These are phyloP conservation scores for Lumnitzera racemosa DNA, from an alignment of 345 rosid species.

Conservation along the genomic window DNA sequence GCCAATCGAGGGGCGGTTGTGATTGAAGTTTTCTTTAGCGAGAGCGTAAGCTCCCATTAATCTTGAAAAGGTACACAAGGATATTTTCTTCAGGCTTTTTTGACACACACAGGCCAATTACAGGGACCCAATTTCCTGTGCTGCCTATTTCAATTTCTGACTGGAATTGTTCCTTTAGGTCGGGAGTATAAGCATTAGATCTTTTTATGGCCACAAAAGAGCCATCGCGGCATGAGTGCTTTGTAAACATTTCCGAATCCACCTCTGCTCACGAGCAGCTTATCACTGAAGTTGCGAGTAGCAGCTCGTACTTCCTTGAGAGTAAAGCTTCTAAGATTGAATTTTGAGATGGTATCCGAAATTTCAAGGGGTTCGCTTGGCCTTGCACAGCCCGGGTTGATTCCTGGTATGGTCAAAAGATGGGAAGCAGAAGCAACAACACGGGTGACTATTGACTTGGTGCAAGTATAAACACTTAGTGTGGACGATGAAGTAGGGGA, in stretches of 20 bases:
- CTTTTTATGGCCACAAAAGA: constrained; percentile 6
- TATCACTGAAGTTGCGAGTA: background rate
- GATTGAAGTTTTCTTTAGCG: background rate
- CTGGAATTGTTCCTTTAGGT: background rate
- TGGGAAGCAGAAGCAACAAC: too few relatives aligned
- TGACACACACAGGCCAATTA: background rate
- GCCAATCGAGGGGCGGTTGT: too few relatives aligned
- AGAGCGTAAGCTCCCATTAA: background rate
- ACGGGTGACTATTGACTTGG: too few relatives aligned
- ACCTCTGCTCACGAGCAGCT: background rate
- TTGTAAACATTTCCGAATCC: constrained; percentile 7
- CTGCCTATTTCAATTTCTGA: background rate
- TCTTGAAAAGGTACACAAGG: constrained; percentile 5
- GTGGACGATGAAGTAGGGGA: too few relatives aligned
- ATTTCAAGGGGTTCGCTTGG: background rate
- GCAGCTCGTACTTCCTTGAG: constrained; percentile 6
- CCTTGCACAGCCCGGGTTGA: background rate
- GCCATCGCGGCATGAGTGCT: constrained; percentile 3
- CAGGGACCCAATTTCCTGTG: constrained; percentile 1
- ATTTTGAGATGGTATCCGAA: background rate
- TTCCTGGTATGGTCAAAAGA: background rate
- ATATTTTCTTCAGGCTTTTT: background rate
- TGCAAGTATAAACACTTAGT: too few relatives aligned
- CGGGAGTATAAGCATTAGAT: background rate
- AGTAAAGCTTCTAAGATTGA: background rate